Base-by-base conservation (phyloP, 2,329 filamentous ascomycete genomes). In the Colletotrichum sp. region DNA sequence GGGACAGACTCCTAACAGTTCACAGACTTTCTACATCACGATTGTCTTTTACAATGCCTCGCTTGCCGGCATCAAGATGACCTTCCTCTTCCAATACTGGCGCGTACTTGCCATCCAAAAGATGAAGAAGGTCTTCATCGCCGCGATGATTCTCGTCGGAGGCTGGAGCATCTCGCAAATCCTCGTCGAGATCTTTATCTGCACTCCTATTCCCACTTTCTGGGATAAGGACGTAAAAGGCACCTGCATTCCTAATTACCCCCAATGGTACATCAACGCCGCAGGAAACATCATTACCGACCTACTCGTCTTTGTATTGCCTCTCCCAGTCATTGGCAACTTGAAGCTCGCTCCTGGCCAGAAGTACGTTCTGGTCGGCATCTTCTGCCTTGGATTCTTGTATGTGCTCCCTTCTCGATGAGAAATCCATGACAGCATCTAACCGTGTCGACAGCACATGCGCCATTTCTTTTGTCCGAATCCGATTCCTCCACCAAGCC, bases 71-170 rank as follows among this genome's bases (percentile, higher is more conserved):
- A 79, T 83, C 72, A 86, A 85, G 71, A 79, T 82, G 65, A 83
- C 83, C 1, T 83, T 86, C 52, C 78, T 85, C 32, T 74, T 84
- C 9, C 84, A 85, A 73, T 86, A 85, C 78, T 82, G 82, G 55
- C 83, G 84, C 26, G 79, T 85, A 12, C 81, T 81, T 10, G 76
- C 77, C 7, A 69, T 85, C n/a, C 78, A 80, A 21, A 77, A 79
- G n/a, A 78, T 79, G 73, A 77, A 78, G 24, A 78, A 69, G n/a
- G 58, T 82, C 59, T 82, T 81, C 58, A 72, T 81, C 58, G 63
- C 66, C 28, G 77, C 80, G 32, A 80, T 80, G 58, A 32, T 82
- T 21, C 16, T 82, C 13, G 77, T 83, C 28, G 76, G 78, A 6
- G 69, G 68, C 16, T 82, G 81, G 81, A 78, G 79, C 16, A 38